These are phyloP conservation scores for Flammula alnicola DNA, from an alignment of 1,284 basidiomycete genomes.

Conservation along the genomic window DNA sequence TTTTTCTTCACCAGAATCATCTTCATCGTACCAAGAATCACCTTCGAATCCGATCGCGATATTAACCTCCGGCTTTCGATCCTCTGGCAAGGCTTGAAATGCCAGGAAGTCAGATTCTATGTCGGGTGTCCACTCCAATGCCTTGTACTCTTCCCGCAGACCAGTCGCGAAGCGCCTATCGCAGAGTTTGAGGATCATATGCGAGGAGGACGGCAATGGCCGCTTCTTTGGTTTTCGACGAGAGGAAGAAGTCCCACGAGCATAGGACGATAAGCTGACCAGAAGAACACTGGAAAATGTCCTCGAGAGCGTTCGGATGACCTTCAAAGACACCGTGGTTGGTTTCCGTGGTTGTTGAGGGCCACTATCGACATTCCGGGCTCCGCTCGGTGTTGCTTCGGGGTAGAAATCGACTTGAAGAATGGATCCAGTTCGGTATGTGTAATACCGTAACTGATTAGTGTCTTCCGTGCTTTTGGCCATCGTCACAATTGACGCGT, in stretches of 20 bases:
- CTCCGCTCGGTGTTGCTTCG: background rate
- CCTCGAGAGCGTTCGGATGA: conserved; percentile 17
- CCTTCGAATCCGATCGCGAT: conserved; percentile 2
- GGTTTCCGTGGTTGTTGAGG: background rate
- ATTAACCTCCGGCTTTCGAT: conserved; percentile 8
- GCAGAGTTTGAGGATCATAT: conserved; percentile 17
- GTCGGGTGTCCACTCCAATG: conserved; percentile 16
- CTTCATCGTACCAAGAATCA: conserved; percentile 17
- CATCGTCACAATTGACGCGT: background rate
- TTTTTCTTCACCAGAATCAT: conserved; percentile 1
- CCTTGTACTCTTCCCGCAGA: conserved; percentile 16
- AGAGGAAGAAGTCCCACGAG: background rate
- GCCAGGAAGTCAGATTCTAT: conserved; percentile 7
- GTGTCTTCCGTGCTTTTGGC: background rate
- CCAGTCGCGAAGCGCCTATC: conserved; percentile 18
- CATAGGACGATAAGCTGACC: conserved; percentile 6
- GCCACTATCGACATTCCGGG: background rate
- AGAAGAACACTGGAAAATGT: conserved; percentile 22
- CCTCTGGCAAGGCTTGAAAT: conserved; percentile 15
- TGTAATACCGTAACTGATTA: conserved; percentile 5
- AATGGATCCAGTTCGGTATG: conserved; percentile 8
- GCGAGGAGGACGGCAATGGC: background rate
- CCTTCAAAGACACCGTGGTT: conserved; percentile 7
- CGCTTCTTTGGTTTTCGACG: background rate
- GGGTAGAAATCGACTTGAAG: conserved; percentile 15